Conservation (phyloP, 2,329 filamentous ascomycete genomes). For the Alternaria sp. region DNA sequence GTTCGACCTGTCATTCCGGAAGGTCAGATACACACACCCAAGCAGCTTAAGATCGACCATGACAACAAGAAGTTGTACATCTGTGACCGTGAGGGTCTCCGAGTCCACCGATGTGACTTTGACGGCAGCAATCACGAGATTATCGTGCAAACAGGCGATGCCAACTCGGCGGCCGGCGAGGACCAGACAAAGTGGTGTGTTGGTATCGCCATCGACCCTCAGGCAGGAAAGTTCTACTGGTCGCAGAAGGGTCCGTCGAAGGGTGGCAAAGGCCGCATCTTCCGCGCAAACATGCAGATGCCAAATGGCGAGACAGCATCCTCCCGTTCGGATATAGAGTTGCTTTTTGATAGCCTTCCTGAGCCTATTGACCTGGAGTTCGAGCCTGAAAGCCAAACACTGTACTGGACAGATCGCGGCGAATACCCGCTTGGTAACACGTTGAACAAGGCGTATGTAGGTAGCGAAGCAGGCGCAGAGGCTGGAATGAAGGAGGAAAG, state of each 20-base stretch:
- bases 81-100: slow-evolving; percentile 56
- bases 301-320: slow-evolving; percentile 28
- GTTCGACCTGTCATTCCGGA: slow-evolving; percentile 54
- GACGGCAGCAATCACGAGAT: slow-evolving; percentile 21
- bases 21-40: slow-evolving; percentile 57
- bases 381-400: slow-evolving; percentile 54
- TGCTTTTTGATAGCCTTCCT: slow-evolving; percentile 40
- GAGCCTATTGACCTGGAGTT: slow-evolving; percentile 66
- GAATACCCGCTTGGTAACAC: slow-evolving; percentile 65
- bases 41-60: slow-evolving; percentile 46
- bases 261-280: slow-evolving; percentile 61
- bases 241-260: slow-evolving; percentile 67
- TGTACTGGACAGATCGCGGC: slow-evolving; percentile 71
- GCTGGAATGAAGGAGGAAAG: not conserved
- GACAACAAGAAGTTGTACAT: slow-evolving; percentile 18
- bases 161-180: not conserved
- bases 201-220: slow-evolving; percentile 60
- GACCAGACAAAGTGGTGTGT: slow-evolving; percentile 63
- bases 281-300: slow-evolving; percentile 59
- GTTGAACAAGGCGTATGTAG: slow-evolving; percentile 54
- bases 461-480: not conserved
- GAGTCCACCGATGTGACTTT: slow-evolving; percentile 42
- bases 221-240: slow-evolving; percentile 64
- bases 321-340: slow-evolving; percentile 26
- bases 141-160: slow-evolving; percentile 19